phyloP scores from a whole-genome alignment of 495 filamentous ascomycete species.

The Lasiosphaeria hispida region DNA sequence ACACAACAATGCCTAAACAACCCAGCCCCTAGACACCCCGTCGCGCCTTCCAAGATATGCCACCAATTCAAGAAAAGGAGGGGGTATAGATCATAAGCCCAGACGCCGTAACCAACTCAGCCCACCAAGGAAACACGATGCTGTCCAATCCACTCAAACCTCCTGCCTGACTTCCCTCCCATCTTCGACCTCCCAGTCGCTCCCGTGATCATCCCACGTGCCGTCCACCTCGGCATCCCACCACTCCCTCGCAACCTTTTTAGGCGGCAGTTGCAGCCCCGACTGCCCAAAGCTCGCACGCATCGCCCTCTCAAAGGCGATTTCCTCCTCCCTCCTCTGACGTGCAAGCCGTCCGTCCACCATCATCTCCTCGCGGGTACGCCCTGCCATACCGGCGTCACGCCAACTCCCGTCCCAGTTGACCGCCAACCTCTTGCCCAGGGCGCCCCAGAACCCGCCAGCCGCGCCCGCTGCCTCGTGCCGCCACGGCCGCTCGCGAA shows the following conservation, averaged over 20 bases:
- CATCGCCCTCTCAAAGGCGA: conserved; percentile 20
- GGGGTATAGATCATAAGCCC: conserved; percentile 6
- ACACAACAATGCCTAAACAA: neutral
- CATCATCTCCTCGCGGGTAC: conserved; percentile 46
- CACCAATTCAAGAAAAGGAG: neutral
- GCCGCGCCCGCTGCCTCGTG: conserved; percentile 42
- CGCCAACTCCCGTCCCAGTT: conserved; percentile 13
- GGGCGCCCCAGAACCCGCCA: conserved; percentile 40
- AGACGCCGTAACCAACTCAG: neutral
- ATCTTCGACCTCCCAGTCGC: conserved; percentile 2
- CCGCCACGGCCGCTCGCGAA: conserved; percentile 67
- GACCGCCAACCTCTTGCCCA: conserved; percentile 23
- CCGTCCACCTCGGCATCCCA: conserved; percentile 24
- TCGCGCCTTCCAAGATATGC: neutral
- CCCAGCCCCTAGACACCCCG: neutral
- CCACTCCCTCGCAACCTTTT: conserved; percentile 15
- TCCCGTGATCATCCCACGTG: conserved; percentile 5
- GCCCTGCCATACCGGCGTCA: conserved; percentile 26
- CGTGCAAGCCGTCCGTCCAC: conserved; percentile 45
- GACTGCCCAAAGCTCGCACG: neutral
- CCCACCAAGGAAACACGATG: neutral
- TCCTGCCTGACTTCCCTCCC: conserved; percentile 1
- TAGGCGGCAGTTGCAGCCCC: neutral
- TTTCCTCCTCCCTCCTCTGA: conserved; percentile 41
- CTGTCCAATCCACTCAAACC: neutral